Evolutionary conservation across 306 rosid species (phyloP).

Genomic region (Senna tora): DNA sequence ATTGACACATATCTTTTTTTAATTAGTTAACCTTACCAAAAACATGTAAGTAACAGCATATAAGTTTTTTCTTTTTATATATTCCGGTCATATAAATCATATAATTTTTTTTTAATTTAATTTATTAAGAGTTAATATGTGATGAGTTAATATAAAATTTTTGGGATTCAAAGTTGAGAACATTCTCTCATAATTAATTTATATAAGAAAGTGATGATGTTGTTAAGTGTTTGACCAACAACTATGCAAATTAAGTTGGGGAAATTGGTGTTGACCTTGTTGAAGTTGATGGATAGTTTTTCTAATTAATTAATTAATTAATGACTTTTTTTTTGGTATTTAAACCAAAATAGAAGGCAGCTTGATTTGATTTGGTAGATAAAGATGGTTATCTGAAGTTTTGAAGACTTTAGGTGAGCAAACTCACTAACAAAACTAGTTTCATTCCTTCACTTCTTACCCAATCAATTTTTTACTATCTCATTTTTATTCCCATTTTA

Average conservation of each 20-base stretch:
- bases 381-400: background rate
- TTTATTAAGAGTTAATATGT: too few species aligned
- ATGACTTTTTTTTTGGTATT: background rate
- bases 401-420: slow-evolving; percentile 1
- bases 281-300: background rate
- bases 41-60: too few species aligned
- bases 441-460: background rate
- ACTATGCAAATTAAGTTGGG: slow-evolving; percentile 33
- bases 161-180: too few species aligned
- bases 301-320: too few species aligned
- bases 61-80: too few species aligned
- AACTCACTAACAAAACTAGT: background rate
- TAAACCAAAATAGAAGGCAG: background rate
- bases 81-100: too few species aligned
- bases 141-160: too few species aligned
- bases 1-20: too few species aligned
- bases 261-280: slow-evolving; percentile 45
- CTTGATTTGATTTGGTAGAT: slow-evolving; percentile 8
- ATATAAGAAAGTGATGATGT: slow-evolving; percentile 13
- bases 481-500: background rate
- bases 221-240: slow-evolving; percentile 54
- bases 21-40: too few species aligned
- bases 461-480: background rate
- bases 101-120: too few species aligned
- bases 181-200: too few species aligned